phyloP scores from a whole-genome alignment of 768 basidiomycete species.

The Trametes cubensis region DNA sequence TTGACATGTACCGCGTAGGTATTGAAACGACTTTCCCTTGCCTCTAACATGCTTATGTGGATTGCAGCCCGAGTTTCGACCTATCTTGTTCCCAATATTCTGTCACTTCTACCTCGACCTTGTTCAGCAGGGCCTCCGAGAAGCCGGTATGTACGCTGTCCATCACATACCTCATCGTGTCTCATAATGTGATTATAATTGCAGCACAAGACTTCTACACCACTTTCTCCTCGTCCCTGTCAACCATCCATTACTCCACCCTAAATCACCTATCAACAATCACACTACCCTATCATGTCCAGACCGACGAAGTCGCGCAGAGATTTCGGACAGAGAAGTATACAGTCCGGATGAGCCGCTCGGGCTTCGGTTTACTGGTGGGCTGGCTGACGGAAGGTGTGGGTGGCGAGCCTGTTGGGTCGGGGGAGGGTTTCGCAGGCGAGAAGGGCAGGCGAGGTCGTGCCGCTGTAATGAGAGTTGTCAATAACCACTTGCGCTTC shows the following conservation, averaged over 20 bases:
- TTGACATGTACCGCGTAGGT: conserved; percentile 88
- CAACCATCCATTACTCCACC: conserved; percentile 63
- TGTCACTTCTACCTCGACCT: conserved; percentile 97
- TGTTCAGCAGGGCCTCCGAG: conserved; percentile 85
- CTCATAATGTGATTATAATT: conserved; percentile 1
- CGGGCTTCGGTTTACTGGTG: conserved; percentile 87
- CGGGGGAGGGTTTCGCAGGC: conserved; percentile 77
- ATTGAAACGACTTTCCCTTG: neutral
- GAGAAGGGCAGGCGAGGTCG: conserved; percentile 84
- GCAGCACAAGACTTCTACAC: conserved; percentile 76
- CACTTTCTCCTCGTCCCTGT: conserved; percentile 69
- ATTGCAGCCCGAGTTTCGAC: conserved; percentile 87
- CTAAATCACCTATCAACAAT: conserved; percentile 81
- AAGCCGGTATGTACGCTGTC: conserved; percentile 58
- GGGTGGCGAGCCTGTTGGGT: conserved; percentile 82
- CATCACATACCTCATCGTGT: neutral
- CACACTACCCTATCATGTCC: conserved; percentile 80
- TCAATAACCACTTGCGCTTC: conserved; percentile 91
- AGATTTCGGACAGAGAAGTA: conserved; percentile 92
- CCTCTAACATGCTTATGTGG: conserved; percentile 1
- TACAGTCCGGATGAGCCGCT: conserved; percentile 83
- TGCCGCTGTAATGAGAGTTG: conserved; percentile 88
- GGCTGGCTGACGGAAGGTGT: conserved; percentile 96
- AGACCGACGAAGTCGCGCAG: conserved; percentile 79
- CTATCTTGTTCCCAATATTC: conserved; percentile 93